These are phyloP conservation scores for Coemansia umbellata DNA, from an alignment of 192 early-diverging fungal species.

Conservation along the genomic window DNA sequence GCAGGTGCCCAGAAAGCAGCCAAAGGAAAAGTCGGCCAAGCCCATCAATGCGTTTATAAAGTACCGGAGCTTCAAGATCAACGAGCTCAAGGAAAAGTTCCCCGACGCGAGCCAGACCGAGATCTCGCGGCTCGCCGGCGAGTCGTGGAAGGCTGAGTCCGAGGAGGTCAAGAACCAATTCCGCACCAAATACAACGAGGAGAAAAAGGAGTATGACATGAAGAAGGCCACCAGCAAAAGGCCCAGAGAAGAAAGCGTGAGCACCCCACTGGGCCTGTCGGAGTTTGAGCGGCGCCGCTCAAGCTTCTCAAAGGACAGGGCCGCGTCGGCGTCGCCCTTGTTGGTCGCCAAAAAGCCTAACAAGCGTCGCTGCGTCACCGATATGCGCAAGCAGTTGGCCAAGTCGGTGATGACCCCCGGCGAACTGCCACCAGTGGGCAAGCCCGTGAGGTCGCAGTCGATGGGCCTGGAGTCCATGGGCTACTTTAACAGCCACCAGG, in stretches of 20 bases:
- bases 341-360: constrained; percentile 7
- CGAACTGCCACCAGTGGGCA: constrained; percentile 5
- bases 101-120: constrained; percentile 49
- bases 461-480: constrained; percentile 12
- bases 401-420: constrained; percentile 25
- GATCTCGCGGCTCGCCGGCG: constrained; percentile 48
- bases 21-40: constrained; percentile 49
- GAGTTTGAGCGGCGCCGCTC: constrained; percentile 38
- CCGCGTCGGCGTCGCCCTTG: constrained; percentile 39
- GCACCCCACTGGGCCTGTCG: constrained; percentile 28
- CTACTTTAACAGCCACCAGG: constrained; percentile 4
- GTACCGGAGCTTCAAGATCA: constrained; percentile 51
- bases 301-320: too few species aligned
- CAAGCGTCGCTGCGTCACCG: constrained; percentile 47
- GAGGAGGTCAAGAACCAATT: constrained; percentile 48
- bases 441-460: constrained; percentile 6
- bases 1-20: constrained; percentile 23
- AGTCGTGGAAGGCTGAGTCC: constrained; percentile 46
- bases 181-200: constrained; percentile 37
- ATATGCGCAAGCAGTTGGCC: constrained; percentile 49
- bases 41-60: constrained; percentile 51
- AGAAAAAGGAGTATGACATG: constrained; percentile 45
- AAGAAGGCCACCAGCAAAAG: constrained; percentile 44
- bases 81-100: constrained; percentile 43
- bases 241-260: too few species aligned